Conservation (phyloP, 192 early-diverging fungal species). For the Fimicolochytrium jonesii region DNA sequence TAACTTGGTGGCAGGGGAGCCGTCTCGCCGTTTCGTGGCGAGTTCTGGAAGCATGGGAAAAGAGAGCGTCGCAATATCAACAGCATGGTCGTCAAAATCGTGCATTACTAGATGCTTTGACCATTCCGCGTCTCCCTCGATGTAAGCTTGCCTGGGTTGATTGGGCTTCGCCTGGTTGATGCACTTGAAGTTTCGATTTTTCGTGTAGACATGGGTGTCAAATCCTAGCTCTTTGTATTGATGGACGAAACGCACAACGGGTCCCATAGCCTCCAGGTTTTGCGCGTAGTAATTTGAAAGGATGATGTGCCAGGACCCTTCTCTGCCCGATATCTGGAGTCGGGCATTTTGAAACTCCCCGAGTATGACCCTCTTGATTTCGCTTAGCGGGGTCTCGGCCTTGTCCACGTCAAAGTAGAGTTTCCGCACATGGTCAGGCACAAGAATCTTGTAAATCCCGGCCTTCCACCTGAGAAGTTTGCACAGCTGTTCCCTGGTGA, state of each 20-base stretch:
- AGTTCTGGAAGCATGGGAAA: background rate
- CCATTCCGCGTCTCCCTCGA: background rate
- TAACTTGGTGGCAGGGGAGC: background rate
- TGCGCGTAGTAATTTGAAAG: constrained; percentile 16
- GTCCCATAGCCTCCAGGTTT: background rate
- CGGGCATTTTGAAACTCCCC: constrained; percentile 2
- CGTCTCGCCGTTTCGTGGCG: background rate
- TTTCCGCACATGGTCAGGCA: background rate
- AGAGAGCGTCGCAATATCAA: background rate
- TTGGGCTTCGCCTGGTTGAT: constrained; percentile 14
- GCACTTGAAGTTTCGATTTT: constrained; percentile 14
- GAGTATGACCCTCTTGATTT: constrained; percentile 2
- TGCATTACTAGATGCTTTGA: constrained; percentile 12
- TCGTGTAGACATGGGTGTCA: constrained; percentile 5
- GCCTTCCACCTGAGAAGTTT: background rate
- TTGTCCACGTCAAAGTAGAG: constrained; percentile 22
- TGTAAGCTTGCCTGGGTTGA: background rate
- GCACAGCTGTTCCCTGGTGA: background rate
- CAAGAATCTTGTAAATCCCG: constrained; percentile 7
- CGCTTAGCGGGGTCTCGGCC: background rate
- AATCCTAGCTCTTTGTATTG: constrained; percentile 5
- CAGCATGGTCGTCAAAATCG: constrained; percentile 19
- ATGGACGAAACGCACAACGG: background rate
- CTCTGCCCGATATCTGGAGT: constrained; percentile 16
- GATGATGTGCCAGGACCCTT: constrained; percentile 5